Evolutionary conservation across 116 monocot genomes (phyloP).

Genomic region (Papilionanthe hybrid): DNA sequence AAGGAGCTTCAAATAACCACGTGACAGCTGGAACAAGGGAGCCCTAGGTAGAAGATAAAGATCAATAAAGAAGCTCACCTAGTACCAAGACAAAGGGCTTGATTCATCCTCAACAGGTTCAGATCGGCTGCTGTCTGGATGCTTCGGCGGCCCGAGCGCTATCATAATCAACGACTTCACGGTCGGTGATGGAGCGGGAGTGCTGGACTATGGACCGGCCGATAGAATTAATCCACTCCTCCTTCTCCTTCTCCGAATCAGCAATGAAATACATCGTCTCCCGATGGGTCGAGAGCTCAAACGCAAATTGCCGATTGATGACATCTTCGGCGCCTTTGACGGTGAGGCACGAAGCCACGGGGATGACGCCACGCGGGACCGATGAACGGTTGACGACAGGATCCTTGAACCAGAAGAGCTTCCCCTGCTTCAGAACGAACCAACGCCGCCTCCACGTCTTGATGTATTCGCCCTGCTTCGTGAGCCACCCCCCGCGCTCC

Average conservation of each 20-base stretch:
- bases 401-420: conserved; percentile 99
- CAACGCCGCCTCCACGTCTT: conserved; percentile 97
- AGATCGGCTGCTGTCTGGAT: not conserved
- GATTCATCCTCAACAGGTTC: not conserved
- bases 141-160: conserved; percentile 11
- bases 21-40: not conserved
- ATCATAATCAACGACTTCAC: conserved; percentile 91
- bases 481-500: conserved; percentile 86
- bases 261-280: conserved; percentile 99
- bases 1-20: not conserved
- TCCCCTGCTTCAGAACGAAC: conserved; percentile 97
- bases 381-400: conserved; percentile 58
- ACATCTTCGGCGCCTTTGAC: conserved; percentile 98
- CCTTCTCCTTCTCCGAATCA: conserved; percentile 99
- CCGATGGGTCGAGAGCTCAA: conserved; percentile 71
- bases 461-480: conserved; percentile 98
- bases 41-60: not conserved
- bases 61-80: conserved; percentile 1
- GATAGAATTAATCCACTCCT: conserved; percentile 99
- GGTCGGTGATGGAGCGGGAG: conserved; percentile 77
- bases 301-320: conserved; percentile 80
- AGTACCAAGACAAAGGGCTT: not conserved
- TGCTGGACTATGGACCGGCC: conserved; percentile 98
- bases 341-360: conserved; percentile 82
- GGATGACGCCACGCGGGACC: conserved; percentile 81